Evolutionary conservation across 1,284 basidiomycete species (phyloP).

Genomic region (Macrocystidia cucumis): DNA sequence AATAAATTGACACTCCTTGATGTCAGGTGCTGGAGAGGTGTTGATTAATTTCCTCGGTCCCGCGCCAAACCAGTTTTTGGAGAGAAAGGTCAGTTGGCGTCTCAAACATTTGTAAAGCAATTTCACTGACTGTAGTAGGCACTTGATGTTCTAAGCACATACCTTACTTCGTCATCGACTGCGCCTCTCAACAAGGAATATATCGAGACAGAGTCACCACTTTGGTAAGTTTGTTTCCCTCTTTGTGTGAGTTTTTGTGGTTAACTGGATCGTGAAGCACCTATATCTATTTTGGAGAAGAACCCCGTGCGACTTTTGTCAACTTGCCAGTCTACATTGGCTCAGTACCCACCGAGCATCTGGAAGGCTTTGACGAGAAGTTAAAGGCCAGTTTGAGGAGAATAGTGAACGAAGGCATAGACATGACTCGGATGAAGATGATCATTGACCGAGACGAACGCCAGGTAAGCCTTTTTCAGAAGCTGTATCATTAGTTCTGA

Average conservation of each 20-base stretch:
- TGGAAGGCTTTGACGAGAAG: conserved; percentile 67
- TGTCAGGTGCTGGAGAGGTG: conserved; percentile 70
- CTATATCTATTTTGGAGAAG: conserved; percentile 81
- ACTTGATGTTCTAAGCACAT: conserved; percentile 79
- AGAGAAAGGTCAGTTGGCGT: conserved; percentile 51
- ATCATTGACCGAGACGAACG: conserved; percentile 85
- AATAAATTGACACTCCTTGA: conserved; percentile 3
- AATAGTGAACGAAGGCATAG: conserved; percentile 74
- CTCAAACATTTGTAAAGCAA: conserved; percentile 5
- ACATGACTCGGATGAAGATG: conserved; percentile 90
- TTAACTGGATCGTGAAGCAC: conserved; percentile 39
- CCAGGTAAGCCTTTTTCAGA: conserved; percentile 48
- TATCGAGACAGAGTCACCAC: conserved; percentile 86
- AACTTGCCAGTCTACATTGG: conserved; percentile 77
- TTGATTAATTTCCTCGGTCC: conserved; percentile 80
- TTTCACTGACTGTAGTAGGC: no score
- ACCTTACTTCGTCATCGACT: conserved; percentile 85
- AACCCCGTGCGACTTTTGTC: conserved; percentile 68
- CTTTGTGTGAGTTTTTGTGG: conserved; percentile 11
- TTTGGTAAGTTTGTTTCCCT: conserved; percentile 52
- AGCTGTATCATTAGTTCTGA: not conserved
- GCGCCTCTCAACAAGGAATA: conserved; percentile 92
- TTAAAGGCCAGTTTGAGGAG: conserved; percentile 67
- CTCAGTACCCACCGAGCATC: conserved; percentile 78
- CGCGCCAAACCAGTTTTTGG: conserved; percentile 64